Evolutionary conservation across 768 basidiomycete genomes (phyloP).

Genomic region (Guyanaporus albipodus): DNA sequence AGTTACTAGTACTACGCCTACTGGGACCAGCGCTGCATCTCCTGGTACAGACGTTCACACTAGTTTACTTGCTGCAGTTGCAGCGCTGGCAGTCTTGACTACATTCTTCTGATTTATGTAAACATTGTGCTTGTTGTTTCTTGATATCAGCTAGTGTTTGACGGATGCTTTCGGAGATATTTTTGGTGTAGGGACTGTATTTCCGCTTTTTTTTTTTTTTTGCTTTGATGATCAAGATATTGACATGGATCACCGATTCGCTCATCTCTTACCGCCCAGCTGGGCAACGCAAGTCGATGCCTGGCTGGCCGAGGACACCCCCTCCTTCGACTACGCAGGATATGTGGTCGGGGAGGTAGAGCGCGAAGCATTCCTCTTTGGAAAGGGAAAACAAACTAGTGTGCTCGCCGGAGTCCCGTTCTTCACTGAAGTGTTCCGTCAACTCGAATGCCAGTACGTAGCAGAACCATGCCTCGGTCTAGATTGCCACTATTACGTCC

Average conservation of each 20-base stretch:
- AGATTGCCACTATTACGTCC: neutral
- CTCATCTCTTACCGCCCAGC: slow-evolving; percentile 85
- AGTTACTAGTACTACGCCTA: slow-evolving; percentile 23
- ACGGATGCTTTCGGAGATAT: neutral
- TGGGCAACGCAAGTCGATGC: slow-evolving; percentile 79
- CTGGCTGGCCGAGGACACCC: slow-evolving; percentile 93
- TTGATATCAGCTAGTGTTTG: neutral
- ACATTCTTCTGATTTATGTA: slow-evolving; percentile 4
- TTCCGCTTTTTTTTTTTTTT: no score
- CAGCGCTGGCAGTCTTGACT: slow-evolving; percentile 35
- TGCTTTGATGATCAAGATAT: no score
- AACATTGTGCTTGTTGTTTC: neutral
- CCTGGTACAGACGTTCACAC: slow-evolving; percentile 26
- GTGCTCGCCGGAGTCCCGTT: slow-evolving; percentile 95
- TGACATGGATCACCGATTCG: slow-evolving; percentile 30
- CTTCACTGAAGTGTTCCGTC: slow-evolving; percentile 87
- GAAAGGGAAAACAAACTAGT: slow-evolving; percentile 74
- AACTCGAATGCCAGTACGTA: slow-evolving; percentile 86
- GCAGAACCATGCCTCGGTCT: neutral
- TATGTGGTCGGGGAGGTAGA: slow-evolving; percentile 91
- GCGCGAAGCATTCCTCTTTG: slow-evolving; percentile 83
- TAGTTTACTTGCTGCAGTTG: slow-evolving; percentile 34
- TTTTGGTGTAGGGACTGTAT: no score
- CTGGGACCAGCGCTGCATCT: slow-evolving; percentile 31
- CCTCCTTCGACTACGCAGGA: slow-evolving; percentile 95